These are phyloP conservation scores for Phytomonas sp. DNA, from an alignment of 208 protist species.

Conservation along the genomic window DNA sequence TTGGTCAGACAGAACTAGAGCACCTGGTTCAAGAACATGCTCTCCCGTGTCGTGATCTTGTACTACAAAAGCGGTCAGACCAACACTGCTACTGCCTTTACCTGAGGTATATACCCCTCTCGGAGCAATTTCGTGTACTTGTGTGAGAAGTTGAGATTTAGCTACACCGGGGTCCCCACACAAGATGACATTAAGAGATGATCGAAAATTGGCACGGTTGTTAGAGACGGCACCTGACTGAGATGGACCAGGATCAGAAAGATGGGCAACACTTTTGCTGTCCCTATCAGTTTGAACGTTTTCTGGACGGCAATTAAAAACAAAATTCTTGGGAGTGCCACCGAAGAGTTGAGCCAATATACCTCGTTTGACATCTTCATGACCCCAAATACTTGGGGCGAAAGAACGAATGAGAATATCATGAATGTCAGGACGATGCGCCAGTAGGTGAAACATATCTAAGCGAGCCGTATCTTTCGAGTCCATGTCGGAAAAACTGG, in stretches of 20 bases:
- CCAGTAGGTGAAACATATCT: conserved; percentile 69
- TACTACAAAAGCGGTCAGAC: conserved; percentile 98
- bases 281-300: not conserved
- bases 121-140: conserved; percentile 97
- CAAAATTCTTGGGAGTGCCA: conserved; percentile 92
- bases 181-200: conserved; percentile 98
- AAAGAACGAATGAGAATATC: conserved; percentile 91
- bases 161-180: conserved; percentile 99
- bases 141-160: conserved; percentile 98
- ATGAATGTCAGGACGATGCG: conserved; percentile 92
- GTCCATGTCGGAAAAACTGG: not conserved
- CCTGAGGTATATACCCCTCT: conserved; percentile 98
- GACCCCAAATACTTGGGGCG: conserved; percentile 96
- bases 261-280: not conserved
- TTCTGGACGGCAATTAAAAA: conserved; percentile 21
- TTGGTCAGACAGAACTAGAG: conserved; percentile 96
- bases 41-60: conserved; percentile 96
- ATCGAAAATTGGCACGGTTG: conserved; percentile 71
- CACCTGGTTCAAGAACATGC: conserved; percentile 97
- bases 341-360: conserved; percentile 98
- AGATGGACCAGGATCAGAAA: not conserved
- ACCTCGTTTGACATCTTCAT: conserved; percentile 98
- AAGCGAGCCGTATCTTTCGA: conserved; percentile 48
- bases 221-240: conserved; percentile 3
- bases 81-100: conserved; percentile 97